These are phyloP conservation scores for Colletotrichum cereale DNA, from an alignment of 2,329 filamentous ascomycete species.

Conservation along the genomic window DNA sequence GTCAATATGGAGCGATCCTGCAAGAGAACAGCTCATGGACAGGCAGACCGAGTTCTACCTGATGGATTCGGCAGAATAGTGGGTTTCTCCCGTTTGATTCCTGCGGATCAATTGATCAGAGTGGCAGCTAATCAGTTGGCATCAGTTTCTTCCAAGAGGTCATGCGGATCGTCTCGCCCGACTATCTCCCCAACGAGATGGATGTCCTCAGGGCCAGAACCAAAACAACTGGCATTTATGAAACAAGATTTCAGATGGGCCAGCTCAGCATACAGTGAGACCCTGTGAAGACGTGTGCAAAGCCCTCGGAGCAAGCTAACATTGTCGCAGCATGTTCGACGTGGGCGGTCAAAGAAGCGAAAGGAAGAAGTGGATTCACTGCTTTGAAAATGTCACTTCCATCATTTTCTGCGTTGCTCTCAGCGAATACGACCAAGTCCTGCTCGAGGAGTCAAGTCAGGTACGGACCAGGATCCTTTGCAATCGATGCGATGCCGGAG, in stretches of 20 bases:
- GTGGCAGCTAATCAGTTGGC: slow-evolving; percentile 42
- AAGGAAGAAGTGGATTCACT: slow-evolving; percentile 99
- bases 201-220: slow-evolving; percentile 96
- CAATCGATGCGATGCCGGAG: too few species aligned
- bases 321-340: slow-evolving; percentile 91
- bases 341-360: slow-evolving; percentile 97
- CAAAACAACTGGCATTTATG: slow-evolving; percentile 99
- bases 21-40: slow-evolving; percentile 85
- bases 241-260: slow-evolving; percentile 98
- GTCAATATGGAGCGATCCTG: slow-evolving; percentile 90
- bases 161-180: slow-evolving; percentile 81
- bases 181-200: slow-evolving; percentile 93
- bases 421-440: slow-evolving; percentile 97
- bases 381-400: slow-evolving; percentile 99
- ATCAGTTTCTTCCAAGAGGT: slow-evolving; percentile 95
- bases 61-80: slow-evolving; percentile 99
- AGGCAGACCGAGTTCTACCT: slow-evolving; percentile 98
- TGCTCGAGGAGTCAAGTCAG: slow-evolving; percentile 97
- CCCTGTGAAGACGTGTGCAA: neutral
- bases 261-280: slow-evolving; percentile 97
- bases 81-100: slow-evolving; percentile 52
- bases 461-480: slow-evolving; percentile 61
- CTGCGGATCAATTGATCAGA: neutral
- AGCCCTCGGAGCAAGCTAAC: neutral
- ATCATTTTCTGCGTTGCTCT: slow-evolving; percentile 99